Evolutionary conservation across 345 rosid species (phyloP), one percentile per base, ranked within the genome.

Genomic region (Eucalyptus caleyi): DNA sequence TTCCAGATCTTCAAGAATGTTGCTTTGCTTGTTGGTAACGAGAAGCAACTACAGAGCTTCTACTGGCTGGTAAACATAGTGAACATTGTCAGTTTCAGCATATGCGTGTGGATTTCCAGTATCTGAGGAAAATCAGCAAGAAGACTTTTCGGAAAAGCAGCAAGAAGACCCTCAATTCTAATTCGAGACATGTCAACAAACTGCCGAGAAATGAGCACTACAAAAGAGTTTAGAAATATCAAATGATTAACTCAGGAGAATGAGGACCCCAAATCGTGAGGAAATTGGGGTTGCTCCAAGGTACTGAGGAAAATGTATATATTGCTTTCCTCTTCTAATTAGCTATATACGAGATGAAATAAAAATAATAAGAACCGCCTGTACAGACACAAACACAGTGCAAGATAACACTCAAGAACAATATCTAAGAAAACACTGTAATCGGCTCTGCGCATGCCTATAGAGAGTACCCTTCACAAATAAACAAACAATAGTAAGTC

Each of bases 21-120:
- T 98, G 93, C 99, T 98, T 90, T 96, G 99, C 89, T 98, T 98
- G 93, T 95, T 97, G 69, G 99, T 98, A 47, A 98, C 98, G 60
- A 98, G 99, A 47, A 98, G 92, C 95, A 98, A 92, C 91, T 96
- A 97, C 91, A 98, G 90, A 90, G 93, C 89, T 92, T 98, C 99
- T 54, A 98, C 95, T 88, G 99, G 99, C 95, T 97, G 99, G 92
- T 97, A 97, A 59, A 98, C 99, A 94, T 98, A 98, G 86, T 99
- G 96, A 62, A 97, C 99, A 91, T 98, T 96, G 93, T 97, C 99
- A 26, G 99, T 98, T 94, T 98, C 99, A 45, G 11, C 49, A 45
- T 45, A 45, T 45, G 49, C 11, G 49, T 45, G 49, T 9, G 11
- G 49, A 45, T 45, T 45, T 45, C 49, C 11, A 45, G 49, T 45